Conservation (phyloP, 768 basidiomycete genomes). For the Xerocomus spinulosus region DNA sequence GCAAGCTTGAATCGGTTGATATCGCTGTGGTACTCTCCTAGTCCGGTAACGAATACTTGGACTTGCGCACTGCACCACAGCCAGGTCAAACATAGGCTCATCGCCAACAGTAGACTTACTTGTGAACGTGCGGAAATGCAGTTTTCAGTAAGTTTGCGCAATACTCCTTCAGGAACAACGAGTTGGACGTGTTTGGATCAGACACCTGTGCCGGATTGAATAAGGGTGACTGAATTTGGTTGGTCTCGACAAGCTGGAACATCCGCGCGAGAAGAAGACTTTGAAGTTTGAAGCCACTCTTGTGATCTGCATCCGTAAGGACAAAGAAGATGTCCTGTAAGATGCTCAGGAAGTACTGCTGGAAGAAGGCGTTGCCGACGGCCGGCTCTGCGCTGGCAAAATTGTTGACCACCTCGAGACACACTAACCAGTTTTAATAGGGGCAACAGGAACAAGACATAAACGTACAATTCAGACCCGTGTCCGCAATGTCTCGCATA, state of each 20-base stretch:
- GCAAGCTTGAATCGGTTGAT: conserved; percentile 90
- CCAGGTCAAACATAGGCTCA: conserved; percentile 6
- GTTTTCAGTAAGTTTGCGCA: conserved; percentile 78
- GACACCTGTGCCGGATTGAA: conserved; percentile 73
- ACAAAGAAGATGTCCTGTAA: conserved; percentile 97
- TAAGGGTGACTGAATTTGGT: conserved; percentile 74
- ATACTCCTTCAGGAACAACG: conserved; percentile 78
- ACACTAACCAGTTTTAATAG: conserved; percentile 49
- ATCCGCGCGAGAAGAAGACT: conserved; percentile 87
- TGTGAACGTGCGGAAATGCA: conserved; percentile 91
- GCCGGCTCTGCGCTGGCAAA: conserved; percentile 76
- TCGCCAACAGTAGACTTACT: conserved; percentile 42
- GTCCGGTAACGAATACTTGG: conserved; percentile 58
- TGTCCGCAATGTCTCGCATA: conserved; percentile 96
- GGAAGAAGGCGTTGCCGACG: conserved; percentile 91
- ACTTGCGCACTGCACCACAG: conserved; percentile 55
- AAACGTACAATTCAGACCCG: conserved; percentile 65
- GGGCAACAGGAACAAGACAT: background rate
- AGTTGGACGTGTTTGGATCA: conserved; percentile 71
- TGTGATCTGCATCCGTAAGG: conserved; percentile 96
- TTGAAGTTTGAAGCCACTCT: conserved; percentile 97
- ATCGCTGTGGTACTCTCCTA: conserved; percentile 72
- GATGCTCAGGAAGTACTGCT: conserved; percentile 89
- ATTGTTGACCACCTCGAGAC: conserved; percentile 92
- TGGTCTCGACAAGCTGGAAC: conserved; percentile 87